Percentiles rank a stretch among this genome's conserved stretches.
Conservation (phyloP, 2,329 filamentous ascomycete genomes). For the Helotiales sp. region DNA sequence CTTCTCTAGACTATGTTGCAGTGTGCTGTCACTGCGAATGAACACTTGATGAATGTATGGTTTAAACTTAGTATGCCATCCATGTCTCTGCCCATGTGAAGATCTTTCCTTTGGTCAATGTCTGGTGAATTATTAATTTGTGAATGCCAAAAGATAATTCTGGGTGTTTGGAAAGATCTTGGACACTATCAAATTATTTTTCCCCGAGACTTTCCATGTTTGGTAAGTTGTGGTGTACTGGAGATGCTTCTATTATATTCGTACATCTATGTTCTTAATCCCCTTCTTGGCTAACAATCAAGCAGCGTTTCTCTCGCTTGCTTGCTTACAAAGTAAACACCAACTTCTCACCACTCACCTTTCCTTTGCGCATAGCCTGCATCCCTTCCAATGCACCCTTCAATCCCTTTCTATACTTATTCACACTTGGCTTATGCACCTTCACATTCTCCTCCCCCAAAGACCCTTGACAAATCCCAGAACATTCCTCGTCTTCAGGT, state of each 20-base stretch:
- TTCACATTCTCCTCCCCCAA: slow-evolving; percentile 40
- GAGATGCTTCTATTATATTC: no score
- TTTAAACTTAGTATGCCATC: neutral
- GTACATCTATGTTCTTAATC: no score
- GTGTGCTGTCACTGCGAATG: slow-evolving; percentile 1
- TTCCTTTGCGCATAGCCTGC: slow-evolving; percentile 28
- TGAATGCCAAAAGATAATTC: no score
- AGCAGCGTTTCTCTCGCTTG: no score
- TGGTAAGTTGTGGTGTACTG: no score
- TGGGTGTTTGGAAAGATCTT: neutral
- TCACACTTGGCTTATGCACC: slow-evolving; percentile 33
- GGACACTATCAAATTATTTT: no score
- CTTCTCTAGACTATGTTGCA: slow-evolving; percentile 3
- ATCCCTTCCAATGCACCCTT: slow-evolving; percentile 32
- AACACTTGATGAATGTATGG: neutral
- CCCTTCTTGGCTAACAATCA: no score
- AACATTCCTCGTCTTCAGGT: slow-evolving; percentile 40
- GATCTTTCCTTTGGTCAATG: neutral
- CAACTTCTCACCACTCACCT: slow-evolving; percentile 45
- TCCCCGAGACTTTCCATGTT: no score
- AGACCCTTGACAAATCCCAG: slow-evolving; percentile 38
- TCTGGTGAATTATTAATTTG: neutral
- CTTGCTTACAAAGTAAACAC: slow-evolving; percentile 42
- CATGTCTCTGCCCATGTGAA: neutral
- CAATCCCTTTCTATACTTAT: slow-evolving; percentile 34